A percentile compares a stretch with the other conserved stretches of the same genome.
These are phyloP conservation scores for Vitis rotundifolia DNA, from an alignment of 164 flowering plant genomes.

Conservation along the genomic window DNA sequence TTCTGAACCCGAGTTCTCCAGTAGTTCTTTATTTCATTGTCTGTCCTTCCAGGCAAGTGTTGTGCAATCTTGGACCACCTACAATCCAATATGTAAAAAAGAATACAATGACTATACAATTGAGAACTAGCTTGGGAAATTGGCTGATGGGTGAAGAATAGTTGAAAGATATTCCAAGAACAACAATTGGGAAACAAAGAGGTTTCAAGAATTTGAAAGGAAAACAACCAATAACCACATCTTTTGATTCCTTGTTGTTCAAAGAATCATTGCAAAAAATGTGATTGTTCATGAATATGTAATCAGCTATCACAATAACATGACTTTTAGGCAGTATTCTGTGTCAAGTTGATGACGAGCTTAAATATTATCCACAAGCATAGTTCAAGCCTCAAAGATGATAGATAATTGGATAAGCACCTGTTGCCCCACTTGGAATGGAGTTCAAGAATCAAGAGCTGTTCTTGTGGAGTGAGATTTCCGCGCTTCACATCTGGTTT, in stretches of 20 bases:
- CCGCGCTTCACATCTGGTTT: constrained; percentile 82
- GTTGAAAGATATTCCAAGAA: no score
- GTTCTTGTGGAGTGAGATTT: constrained; percentile 71
- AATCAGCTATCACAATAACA: not conserved
- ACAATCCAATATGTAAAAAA: not conserved
- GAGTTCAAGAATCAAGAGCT: constrained; percentile 74
- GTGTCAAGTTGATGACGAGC: not conserved
- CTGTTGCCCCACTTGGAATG: constrained; percentile 91
- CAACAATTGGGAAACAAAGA: no score
- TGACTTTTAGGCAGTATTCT: not conserved
- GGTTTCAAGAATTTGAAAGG: no score
- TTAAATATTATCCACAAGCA: not conserved
- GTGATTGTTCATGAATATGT: not conserved
- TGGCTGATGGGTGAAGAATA: no score
- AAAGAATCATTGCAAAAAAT: no score
- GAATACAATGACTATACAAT: not conserved
- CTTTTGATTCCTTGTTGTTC: no score
- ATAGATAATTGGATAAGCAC: constrained; percentile 21
- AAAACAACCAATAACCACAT: no score
- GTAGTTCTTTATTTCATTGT: constrained; percentile 87
- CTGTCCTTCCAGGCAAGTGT: constrained; percentile 86
- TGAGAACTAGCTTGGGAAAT: no score
- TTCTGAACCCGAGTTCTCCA: constrained; percentile 89
- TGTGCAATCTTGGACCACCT: constrained; percentile 95
- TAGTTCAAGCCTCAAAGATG: not conserved